Percentiles rank a stretch among this genome's conserved stretches.
Conservation (phyloP, 2,329 filamentous ascomycete species). For the Lomentospora prolificans region DNA sequence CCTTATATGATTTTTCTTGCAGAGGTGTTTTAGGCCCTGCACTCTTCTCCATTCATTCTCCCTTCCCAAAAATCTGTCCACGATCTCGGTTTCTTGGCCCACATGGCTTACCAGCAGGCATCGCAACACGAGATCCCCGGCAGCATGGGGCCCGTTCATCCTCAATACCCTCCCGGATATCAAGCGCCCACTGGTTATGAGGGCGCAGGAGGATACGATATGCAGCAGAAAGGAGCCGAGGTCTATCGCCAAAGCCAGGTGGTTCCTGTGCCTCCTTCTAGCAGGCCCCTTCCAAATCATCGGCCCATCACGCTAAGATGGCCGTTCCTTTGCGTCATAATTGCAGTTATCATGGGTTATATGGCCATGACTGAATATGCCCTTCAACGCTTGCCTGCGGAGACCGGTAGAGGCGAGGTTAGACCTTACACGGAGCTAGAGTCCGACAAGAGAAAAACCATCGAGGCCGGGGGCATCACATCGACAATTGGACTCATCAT, state of each 20-base stretch:
- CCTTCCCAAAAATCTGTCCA: too few relatives aligned
- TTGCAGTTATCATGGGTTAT: slow-evolving; percentile 2
- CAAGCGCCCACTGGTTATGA: background rate
- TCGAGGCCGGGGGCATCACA: background rate
- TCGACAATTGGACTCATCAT: background rate
- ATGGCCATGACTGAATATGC: slow-evolving; percentile 5
- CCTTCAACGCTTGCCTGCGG: background rate
- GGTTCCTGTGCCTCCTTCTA: background rate
- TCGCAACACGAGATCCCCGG: slow-evolving; percentile 1
- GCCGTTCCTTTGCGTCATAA: background rate
- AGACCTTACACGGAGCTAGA: background rate
- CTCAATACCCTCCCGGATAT: background rate
- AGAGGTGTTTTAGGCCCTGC: too few relatives aligned
- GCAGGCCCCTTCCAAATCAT: background rate
- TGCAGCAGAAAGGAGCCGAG: background rate
- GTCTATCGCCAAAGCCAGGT: background rate
- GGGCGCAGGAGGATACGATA: background rate
- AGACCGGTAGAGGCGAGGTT: background rate
- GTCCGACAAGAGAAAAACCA: background rate
- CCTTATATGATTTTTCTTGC: too few relatives aligned
- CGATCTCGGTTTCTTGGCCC: slow-evolving; percentile 4
- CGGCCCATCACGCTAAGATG: background rate
- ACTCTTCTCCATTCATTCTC: too few relatives aligned
- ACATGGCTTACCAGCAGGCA: slow-evolving; percentile 6
- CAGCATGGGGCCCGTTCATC: background rate